A percentile compares a stretch with the other conserved stretches of the same genome.
Evolutionary conservation across 1,139 yeast genomes (phyloP).

Genomic region (Nakaseomyces kungkrabaensis): DNA sequence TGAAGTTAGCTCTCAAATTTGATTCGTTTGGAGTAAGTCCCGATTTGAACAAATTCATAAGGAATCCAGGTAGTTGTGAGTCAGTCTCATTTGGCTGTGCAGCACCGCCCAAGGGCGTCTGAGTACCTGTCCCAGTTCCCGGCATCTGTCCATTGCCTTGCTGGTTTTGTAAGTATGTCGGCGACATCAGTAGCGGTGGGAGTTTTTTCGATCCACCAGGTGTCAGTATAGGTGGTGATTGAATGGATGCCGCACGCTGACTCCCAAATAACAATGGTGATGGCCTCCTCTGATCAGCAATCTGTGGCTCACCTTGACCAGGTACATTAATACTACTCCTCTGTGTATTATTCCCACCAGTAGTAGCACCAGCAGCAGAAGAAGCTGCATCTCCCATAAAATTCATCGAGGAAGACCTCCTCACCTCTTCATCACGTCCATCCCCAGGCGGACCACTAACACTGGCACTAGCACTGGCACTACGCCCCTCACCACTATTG

Average conservation of each 20-base stretch:
- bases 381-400: not conserved
- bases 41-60: slow-evolving; percentile 35
- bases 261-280: slow-evolving; percentile 4
- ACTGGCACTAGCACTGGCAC: not conserved
- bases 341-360: not conserved
- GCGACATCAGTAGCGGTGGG: slow-evolving; percentile 41
- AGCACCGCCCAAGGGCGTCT: slow-evolving; percentile 20
- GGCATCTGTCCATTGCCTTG: slow-evolving; percentile 6
- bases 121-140: slow-evolving; percentile 11
- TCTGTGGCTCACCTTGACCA: not conserved
- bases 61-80: slow-evolving; percentile 14
- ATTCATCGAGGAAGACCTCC: slow-evolving; percentile 1
- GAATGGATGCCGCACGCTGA: slow-evolving; percentile 7
- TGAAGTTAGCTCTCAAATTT: slow-evolving; percentile 53
- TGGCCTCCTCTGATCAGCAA: slow-evolving; percentile 1
- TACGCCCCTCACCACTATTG: not conserved
- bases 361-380: too few species aligned
- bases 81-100: slow-evolving; percentile 1
- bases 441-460: not conserved
- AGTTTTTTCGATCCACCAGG: slow-evolving; percentile 51
- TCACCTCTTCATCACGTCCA: not conserved
- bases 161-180: slow-evolving; percentile 21
- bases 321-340: not conserved
- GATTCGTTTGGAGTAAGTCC: slow-evolving; percentile 68
- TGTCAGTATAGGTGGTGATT: slow-evolving; percentile 46